Conservation (phyloP, 2,329 filamentous ascomycete genomes). For the Lecanicillium sp. region DNA sequence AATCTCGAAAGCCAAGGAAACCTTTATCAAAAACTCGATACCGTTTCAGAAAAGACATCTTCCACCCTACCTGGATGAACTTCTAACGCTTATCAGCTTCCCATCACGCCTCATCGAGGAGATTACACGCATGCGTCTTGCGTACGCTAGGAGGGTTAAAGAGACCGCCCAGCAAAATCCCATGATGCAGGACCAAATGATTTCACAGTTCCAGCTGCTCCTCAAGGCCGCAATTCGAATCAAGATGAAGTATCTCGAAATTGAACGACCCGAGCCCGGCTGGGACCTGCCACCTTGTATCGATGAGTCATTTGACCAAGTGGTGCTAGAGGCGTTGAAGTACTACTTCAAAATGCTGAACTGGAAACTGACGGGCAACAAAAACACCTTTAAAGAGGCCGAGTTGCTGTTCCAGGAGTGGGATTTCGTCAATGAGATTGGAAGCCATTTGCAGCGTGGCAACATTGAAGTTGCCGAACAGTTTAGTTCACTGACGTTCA, state of each 20-base stretch:
- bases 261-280: conserved; percentile 79
- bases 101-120: conserved; percentile 93
- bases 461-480: conserved; percentile 97
- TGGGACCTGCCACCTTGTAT: conserved; percentile 96
- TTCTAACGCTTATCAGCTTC: conserved; percentile 94
- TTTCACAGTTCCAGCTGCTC: conserved; percentile 88
- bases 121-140: conserved; percentile 85
- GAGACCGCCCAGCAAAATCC: conserved; percentile 86
- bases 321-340: conserved; percentile 85
- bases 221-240: conserved; percentile 87
- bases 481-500: conserved; percentile 89
- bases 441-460: conserved; percentile 81
- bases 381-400: conserved; percentile 98
- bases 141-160: conserved; percentile 91
- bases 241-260: conserved; percentile 78
- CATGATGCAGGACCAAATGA: conserved; percentile 97
- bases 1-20: conserved; percentile 88
- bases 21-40: conserved; percentile 77
- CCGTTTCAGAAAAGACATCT: conserved; percentile 84
- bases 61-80: conserved; percentile 92
- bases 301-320: conserved; percentile 89
- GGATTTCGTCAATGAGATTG: conserved; percentile 94
- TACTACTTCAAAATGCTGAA: conserved; percentile 99
- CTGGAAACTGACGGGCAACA: conserved; percentile 95
- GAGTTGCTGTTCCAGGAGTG: conserved; percentile 96